Evolutionary conservation across 495 filamentous ascomycete genomes (phyloP), one percentile per base, ranked within the genome.

Genomic region (Penicillium taxi): DNA sequence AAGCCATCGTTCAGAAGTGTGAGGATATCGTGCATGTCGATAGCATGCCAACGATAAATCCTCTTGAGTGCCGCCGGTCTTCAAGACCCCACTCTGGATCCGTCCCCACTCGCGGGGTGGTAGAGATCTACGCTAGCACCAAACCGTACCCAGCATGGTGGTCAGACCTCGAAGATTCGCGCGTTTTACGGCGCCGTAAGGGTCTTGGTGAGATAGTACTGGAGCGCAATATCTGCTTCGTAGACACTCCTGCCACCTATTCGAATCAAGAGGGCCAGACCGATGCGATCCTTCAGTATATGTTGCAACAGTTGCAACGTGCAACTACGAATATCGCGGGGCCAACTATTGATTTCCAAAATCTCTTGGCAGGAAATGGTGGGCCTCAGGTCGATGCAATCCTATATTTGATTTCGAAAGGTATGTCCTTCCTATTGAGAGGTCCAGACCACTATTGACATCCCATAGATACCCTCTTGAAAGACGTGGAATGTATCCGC

Each of bases 11-110:
- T 9, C 91, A 96, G 53, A 74, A 66, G n/a, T 95, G 90, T 54
- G 84, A 94, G 51, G 86, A 96, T 55, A 94, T 99, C 41, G 91
- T 96, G 2, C 91, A 98, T 58, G 83, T 95, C 33, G 91, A 98
- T 55, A 78, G 86, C 0, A 66, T 93, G 32, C 90, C 95, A 54
- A 43, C 44, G 25, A 60, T 47, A 6, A n/a, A 30, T 16, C 45
- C 45, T 32, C 40, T 55, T 4, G 47, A 51, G 16, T 40, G 50
- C 8, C 47, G 58, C 26, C 51, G 53, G 26, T 29, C 48, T 13
- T 48, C 56, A 9, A 55, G 57, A 25, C 55, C 54, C 29, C 60
- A 61, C 47, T 42, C 59, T 24, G 64, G 56, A 20, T 6, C 37
- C 11, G 50, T 55, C 44, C 41, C 33, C 37, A 42, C 44, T 52